Evolutionary conservation across 2,329 filamentous ascomycete genomes (phyloP), one percentile per base, ranked within the genome.

Genomic region (Colletotrichum tabaci): DNA sequence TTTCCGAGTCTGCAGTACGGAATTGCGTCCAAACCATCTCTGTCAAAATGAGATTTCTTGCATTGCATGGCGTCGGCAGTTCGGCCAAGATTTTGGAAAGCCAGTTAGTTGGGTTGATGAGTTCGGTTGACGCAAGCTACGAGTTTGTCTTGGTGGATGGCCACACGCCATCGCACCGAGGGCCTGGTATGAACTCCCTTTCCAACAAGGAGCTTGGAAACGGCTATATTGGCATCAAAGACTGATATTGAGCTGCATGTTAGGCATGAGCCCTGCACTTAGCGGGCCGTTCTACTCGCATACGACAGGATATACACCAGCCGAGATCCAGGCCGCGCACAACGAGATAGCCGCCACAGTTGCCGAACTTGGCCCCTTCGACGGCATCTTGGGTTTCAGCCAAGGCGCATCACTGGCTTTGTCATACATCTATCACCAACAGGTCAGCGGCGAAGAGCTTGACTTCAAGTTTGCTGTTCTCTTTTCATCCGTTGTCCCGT

Each of bases 331-430:
- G 4, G 40, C 47, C 1, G 67, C 67, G 5, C 67, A 69, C 50
- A 46, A 69, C 4, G 23, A 69, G 4, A 53, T 66, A 15, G 67
- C 67, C 2, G 12, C 67, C 6, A 66, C 61, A 1, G 60, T 76
- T 15, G 61, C 52, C 16, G 66, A 69, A 18, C 53, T 74, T 18
- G 75, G 75, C 4, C 75, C 75, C 0, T 76, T 76, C n/a, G 75
- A 77, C 47, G 74, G 67, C 21, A 61, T 74, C 21, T 7, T 77
- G 9, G 74, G 75, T n/a, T 77, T 77, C 56, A 75, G 74, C 16
- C 72, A 75, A 49, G 75, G 75, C 2, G 74, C 73, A 44, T 71
- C 66, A 2, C 10, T 74, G 2, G 71, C 73, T 0, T 47, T 60
- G 4, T 71, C 61, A 2, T 73, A 66, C 23, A 66, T 67, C 30